Conservation (phyloP, 2,329 filamentous ascomycete genomes). For the Amauroascus verrucosus region DNA sequence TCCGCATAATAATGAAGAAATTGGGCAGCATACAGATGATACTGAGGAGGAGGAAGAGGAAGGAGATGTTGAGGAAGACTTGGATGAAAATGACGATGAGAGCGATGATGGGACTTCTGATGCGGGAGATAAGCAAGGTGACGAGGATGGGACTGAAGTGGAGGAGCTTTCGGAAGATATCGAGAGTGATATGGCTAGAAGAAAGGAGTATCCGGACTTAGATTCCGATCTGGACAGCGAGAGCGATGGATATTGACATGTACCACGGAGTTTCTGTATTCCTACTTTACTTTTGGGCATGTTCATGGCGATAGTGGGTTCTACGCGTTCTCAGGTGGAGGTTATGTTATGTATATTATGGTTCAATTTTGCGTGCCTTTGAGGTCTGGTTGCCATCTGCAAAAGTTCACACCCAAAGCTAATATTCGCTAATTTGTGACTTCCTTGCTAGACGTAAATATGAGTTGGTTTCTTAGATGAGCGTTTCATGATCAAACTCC, state of each 20-base stretch:
- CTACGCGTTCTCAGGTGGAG: neutral
- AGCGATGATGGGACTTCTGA: slow-evolving; percentile 4
- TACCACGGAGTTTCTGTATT: neutral
- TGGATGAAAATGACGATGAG: slow-evolving; percentile 12
- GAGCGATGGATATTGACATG: slow-evolving; percentile 10
- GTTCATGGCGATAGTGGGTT: neutral
- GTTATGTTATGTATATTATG: neutral
- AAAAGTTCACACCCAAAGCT: no score
- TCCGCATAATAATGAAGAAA: slow-evolving; percentile 9
- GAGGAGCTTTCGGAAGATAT: slow-evolving; percentile 16
- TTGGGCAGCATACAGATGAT: slow-evolving; percentile 15
- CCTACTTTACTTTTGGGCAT: neutral
- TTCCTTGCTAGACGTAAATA: no score
- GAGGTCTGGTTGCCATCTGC: neutral
- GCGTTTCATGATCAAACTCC: no score
- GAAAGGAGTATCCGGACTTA: slow-evolving; percentile 22
- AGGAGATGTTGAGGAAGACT: slow-evolving; percentile 21
- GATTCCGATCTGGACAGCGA: slow-evolving; percentile 31
- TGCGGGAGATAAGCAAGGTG: slow-evolving; percentile 15
- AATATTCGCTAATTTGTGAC: no score
- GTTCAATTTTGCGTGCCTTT: neutral
- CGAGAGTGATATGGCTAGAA: slow-evolving; percentile 18
- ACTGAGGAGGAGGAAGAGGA: slow-evolving; percentile 20
- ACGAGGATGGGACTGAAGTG: slow-evolving; percentile 12
- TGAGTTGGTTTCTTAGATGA: no score